These are phyloP conservation scores for Saccharomycopsis sp. DNA, from an alignment of 805 yeast species.

Conservation along the genomic window DNA sequence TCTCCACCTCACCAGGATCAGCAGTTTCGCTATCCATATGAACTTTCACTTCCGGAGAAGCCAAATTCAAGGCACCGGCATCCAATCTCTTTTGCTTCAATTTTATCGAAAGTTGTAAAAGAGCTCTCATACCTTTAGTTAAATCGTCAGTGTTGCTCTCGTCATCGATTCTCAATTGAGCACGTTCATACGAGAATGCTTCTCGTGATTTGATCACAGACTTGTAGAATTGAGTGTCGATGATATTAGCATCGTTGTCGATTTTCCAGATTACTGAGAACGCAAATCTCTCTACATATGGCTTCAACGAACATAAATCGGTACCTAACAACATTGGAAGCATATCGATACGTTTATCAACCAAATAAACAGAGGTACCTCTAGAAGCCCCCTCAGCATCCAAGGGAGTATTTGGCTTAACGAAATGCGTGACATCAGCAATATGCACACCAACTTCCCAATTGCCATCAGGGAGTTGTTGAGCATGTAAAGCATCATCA, in stretches of 20 bases:
- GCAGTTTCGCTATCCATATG: constrained; percentile 96
- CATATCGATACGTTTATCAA: constrained; percentile 98
- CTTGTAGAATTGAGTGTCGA: constrained; percentile 71
- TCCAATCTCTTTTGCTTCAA: constrained; percentile 80
- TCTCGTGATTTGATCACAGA: constrained; percentile 86
- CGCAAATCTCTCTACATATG: constrained; percentile 92
- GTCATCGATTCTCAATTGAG: constrained; percentile 89
- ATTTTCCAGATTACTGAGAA: constrained; percentile 95
- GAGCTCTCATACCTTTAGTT: constrained; percentile 81
- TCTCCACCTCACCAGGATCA: constrained; percentile 93
- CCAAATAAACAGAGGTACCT: constrained; percentile 95
- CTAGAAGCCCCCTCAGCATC: constrained; percentile 96
- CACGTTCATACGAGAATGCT: constrained; percentile 91
- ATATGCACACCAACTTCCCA: constrained; percentile 98
- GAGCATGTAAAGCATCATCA: constrained; percentile 95
- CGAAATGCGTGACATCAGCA: constrained; percentile 98
- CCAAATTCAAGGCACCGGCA: constrained; percentile 93
- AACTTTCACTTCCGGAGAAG: constrained; percentile 97
- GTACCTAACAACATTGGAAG: constrained; percentile 92
- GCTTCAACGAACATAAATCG: constrained; percentile 88
- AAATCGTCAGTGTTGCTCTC: constrained; percentile 66
- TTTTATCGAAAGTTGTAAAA: constrained; percentile 72
- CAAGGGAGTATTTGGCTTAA: constrained; percentile 83
- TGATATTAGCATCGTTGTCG: constrained; percentile 78
- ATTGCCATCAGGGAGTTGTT: constrained; percentile 79